Conservation (phyloP, 306 rosid genomes). For the Phaseolus lunatus region DNA sequence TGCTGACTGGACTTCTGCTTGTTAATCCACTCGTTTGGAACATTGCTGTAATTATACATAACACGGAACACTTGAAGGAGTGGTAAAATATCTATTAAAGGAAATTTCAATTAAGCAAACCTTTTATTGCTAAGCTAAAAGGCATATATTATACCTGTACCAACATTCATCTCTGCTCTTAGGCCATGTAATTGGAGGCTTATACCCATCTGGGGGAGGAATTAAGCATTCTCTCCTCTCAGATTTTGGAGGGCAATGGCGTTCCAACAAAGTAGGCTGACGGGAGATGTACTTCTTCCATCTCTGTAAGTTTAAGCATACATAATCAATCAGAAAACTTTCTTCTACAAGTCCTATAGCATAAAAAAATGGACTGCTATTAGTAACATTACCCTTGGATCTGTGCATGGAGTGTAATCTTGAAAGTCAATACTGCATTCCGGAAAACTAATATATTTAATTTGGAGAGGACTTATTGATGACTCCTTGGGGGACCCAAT, state of each 20-base stretch:
- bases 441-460: conserved; percentile 61
- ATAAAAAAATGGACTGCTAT: conserved; percentile 29
- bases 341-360: conserved; percentile 11
- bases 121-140: conserved; percentile 1
- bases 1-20: conserved; percentile 93
- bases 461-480: conserved; percentile 60
- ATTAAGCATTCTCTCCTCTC: conserved; percentile 92
- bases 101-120: conserved; percentile 18
- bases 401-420: conserved; percentile 97
- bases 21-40: conserved; percentile 96
- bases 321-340: conserved; percentile 31
- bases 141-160: conserved; percentile 75
- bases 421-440: conserved; percentile 78
- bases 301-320: conserved; percentile 65
- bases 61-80: conserved; percentile 7
- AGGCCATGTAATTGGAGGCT: conserved; percentile 92
- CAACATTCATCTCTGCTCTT: conserved; percentile 93
- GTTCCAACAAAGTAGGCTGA: conserved; percentile 82
- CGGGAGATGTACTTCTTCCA: conserved; percentile 87
- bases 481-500: conserved; percentile 53
- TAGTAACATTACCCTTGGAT: conserved; percentile 75
- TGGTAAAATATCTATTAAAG: conserved; percentile 9
- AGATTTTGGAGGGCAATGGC: conserved; percentile 87
- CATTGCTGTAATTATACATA: conserved; percentile 71
- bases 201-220: conserved; percentile 97